Conservation (phyloP, 1,284 basidiomycete species). For the Afroboletus lepidellus region DNA sequence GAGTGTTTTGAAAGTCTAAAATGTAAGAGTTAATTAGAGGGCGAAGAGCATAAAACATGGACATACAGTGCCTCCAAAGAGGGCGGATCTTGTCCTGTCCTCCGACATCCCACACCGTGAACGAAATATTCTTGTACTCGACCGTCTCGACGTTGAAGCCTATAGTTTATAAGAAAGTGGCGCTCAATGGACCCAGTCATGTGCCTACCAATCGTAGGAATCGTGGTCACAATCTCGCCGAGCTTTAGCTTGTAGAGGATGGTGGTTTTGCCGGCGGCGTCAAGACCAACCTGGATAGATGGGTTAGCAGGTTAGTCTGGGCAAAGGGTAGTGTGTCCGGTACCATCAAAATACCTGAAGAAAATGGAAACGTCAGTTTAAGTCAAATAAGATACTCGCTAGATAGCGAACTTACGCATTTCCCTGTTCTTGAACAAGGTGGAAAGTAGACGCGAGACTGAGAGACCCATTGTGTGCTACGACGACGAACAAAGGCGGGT, state of each 20-base stretch:
- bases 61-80: constrained; percentile 97
- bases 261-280: constrained; percentile 97
- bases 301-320: constrained; percentile 3
- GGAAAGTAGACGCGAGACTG: constrained; percentile 78
- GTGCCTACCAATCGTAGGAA: constrained; percentile 93
- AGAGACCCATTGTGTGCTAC: constrained; percentile 75
- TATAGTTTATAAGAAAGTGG: constrained; percentile 38
- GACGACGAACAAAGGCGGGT: constrained; percentile 34
- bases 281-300: constrained; percentile 79
- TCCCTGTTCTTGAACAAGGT: constrained; percentile 98
- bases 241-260: constrained; percentile 99
- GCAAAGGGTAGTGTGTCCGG: constrained; percentile 10
- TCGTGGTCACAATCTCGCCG: constrained; percentile 98
- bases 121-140: constrained; percentile 91
- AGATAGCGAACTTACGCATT: constrained; percentile 78
- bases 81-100: constrained; percentile 87
- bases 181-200: constrained; percentile 13
- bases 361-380: constrained; percentile 39
- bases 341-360: constrained; percentile 75
- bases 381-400: constrained; percentile 28
- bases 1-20: constrained; percentile 99
- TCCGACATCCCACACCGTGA: constrained; percentile 91
- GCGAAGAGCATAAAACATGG: constrained; percentile 22
- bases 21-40: constrained; percentile 14
- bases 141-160: constrained; percentile 98